Conservation (phyloP, 352 stramenopile genomes). For the Globisporangium camurandrum region DNA sequence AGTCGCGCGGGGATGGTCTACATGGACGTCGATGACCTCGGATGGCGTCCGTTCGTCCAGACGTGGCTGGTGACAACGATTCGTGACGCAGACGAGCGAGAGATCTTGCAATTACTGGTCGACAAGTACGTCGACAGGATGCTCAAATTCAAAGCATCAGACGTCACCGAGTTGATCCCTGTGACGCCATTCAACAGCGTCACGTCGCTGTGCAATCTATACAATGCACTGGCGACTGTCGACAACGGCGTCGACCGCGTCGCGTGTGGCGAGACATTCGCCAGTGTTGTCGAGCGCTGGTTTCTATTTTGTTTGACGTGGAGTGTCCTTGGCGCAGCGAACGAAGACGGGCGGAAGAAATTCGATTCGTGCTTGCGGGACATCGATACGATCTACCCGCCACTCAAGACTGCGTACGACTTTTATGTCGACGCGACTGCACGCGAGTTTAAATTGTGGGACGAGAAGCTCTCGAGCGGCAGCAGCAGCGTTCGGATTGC, state of each 20-base stretch:
- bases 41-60: conserved; percentile 71
- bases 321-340: conserved; percentile 79
- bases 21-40: conserved; percentile 84
- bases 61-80: conserved; percentile 72
- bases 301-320: conserved; percentile 85
- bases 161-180: conserved; percentile 70
- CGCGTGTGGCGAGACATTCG: conserved; percentile 60
- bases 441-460: conserved; percentile 81
- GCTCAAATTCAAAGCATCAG: conserved; percentile 49
- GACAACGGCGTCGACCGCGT: conserved; percentile 69
- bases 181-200: conserved; percentile 79
- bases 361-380: conserved; percentile 87
- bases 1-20: conserved; percentile 92
- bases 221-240: conserved; percentile 60
- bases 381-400: conserved; percentile 89
- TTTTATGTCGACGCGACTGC: conserved; percentile 84
- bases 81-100: conserved; percentile 46
- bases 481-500: conserved; percentile 74
- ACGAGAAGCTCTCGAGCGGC: conserved; percentile 69
- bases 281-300: conserved; percentile 65
- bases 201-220: conserved; percentile 82
- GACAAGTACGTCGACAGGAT: conserved; percentile 82
- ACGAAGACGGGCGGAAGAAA: conserved; percentile 79
- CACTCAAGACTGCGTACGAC: conserved; percentile 90
- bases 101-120: conserved; percentile 57